Evolutionary conservation across 1,284 basidiomycete genomes (phyloP), one percentile per base, ranked within the genome.

Genomic region (Irpex sp.): DNA sequence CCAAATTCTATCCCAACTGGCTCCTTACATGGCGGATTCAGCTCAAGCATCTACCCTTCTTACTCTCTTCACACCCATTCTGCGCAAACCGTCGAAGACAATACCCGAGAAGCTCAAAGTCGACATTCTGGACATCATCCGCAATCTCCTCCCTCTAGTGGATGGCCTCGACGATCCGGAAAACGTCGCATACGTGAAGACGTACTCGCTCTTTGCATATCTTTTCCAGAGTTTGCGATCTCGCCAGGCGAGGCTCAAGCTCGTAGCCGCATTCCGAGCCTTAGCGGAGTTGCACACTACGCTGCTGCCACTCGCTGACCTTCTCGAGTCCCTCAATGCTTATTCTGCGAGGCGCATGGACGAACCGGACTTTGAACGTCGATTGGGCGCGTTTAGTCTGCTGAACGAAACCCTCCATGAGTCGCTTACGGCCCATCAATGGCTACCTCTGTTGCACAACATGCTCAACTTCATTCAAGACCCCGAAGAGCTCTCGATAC

Each of bases 281-380:
- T 78, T 96, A 13, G 84, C 87, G 0, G 68, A 72, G 0, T 74
- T 88, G 8, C 82, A 91, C 62, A 65, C 76, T 0, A 73, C 79
- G 1, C 77, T 94, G 36, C 70, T 76, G 19, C 69, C 72, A 1
- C 72, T 92, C 0, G 81, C 87, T 0, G 75, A 79, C 7, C 74
- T 96, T 2, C 73, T 94, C 49, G 82, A 82, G 9, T 85, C 86
- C 1, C 82, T 99, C 65, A 99, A 99, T 71, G 88, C 96, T 0
- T 98, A 89, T 75, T 96, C 94, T 1, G 77, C 75, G 1, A 91
- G 86, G 69, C 85, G 94, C 13, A 76, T 97, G 47, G 95, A 97
- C 60, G 96, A 99, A 73, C 93, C 95, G 1, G 94, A 99, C 74
- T 98, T 98, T 70, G 94, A 98, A 66, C 84, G 85, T 55, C 91